A percentile compares a stretch with the other conserved stretches of the same genome.
phyloP scores from a whole-genome alignment of 2,329 filamentous ascomycete species.

The Colletotrichum siamense region DNA sequence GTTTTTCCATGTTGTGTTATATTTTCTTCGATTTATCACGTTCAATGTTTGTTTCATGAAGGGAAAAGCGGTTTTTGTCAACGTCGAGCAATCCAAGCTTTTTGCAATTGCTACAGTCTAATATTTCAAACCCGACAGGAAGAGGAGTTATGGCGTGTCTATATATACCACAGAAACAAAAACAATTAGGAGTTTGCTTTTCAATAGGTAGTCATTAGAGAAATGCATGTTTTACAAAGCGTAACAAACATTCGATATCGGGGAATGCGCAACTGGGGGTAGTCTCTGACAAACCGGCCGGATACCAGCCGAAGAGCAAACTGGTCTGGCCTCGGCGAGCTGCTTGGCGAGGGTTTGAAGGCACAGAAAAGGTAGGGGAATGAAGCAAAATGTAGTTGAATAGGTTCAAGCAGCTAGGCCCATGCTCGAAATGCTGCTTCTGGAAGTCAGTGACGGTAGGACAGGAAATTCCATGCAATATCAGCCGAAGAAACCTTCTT shows the following conservation, averaged over 20 bases:
- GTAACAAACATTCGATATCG: not conserved
- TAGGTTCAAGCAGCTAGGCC: not conserved
- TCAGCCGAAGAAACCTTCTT: not conserved
- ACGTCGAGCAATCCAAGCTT: not conserved
- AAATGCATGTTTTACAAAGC: not conserved
- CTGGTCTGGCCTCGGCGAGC: not conserved
- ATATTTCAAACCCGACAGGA: not conserved
- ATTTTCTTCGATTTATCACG: not conserved
- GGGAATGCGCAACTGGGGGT: not conserved
- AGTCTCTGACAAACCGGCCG: not conserved
- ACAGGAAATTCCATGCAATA: not conserved
- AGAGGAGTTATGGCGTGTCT: not conserved
- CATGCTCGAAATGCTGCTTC: not conserved
- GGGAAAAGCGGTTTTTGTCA: not conserved
- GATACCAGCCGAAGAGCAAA: not conserved
- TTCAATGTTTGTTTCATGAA: not conserved
- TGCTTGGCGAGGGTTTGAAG: too few relatives aligned
- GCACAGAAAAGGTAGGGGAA: not conserved
- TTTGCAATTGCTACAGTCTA: not conserved
- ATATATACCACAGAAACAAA: not conserved
- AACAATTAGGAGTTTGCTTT: not conserved
- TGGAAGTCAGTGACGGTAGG: not conserved
- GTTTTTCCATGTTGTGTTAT: not conserved
- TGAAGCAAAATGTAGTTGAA: not conserved
- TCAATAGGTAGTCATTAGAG: not conserved